Base-by-base conservation (phyloP, 768 basidiomycete genomes). In the Tylopilus subfusipes region DNA sequence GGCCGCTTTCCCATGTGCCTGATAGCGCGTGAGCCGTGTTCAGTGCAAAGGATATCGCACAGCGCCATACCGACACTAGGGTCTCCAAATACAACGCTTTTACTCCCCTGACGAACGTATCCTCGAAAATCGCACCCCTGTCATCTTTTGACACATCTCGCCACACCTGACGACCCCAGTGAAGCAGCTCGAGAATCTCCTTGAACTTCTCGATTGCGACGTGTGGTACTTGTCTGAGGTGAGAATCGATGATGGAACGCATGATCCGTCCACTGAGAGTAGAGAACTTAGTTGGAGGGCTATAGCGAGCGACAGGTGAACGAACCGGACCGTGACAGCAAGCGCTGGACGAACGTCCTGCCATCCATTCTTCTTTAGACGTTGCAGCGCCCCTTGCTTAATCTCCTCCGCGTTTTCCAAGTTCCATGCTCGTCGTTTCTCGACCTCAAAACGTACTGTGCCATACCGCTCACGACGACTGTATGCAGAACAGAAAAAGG, bases 151-250 rank as follows among this genome's bases (percentile, higher is more conserved):
- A 6, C 27, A 42, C 42, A 9, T 45, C 38, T 42, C 33, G 43
- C 48, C 55, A 57, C 3, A 50, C 38, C 51, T 42, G 54, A n/a
- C 48, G 38, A 36, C 48, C 56, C 44, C 49, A 44, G 21, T 27
- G 10, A 46, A 58, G 46, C 3, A 48, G 33, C 21, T 57, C 22
- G 9, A 50, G 39, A 18, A 14, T 31, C 9, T 27, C n/a, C 40
- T 57, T 31, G 13, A 38, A 5, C 22, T 11, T 18, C 40, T 58
- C 18, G 42, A 44, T 30, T 5, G 42, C 46, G 19, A 34, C 30
- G 8, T 36, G 36, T 5, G 30, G 25, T 36, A 12, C 42, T 10
- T 42, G 14, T 25, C 11, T 18, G 39, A 57, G 29, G 6, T 42
- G 11, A 4, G 13, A 19, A 14, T 47, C 39, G 45, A 42, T 11